phyloP scores from a whole-genome alignment of 164 flowering plant genomes.

The Protea cynaroides region DNA sequence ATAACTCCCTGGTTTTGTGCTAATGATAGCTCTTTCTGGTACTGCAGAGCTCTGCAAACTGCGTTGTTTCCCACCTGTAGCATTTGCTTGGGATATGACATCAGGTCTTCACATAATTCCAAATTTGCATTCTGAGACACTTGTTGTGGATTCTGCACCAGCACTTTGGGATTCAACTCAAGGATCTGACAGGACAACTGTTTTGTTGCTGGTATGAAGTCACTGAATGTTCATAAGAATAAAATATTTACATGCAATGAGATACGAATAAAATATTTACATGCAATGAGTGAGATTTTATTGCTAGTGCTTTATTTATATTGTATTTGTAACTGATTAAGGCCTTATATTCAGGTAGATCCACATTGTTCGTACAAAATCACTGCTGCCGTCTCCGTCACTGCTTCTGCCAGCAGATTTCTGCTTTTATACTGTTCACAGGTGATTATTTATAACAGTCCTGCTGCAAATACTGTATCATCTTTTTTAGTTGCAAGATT shows the following conservation, averaged over 20 bases:
- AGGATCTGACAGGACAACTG: constrained; percentile 62
- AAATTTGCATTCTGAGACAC: constrained; percentile 62
- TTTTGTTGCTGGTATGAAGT: constrained; percentile 63
- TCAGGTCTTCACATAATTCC: constrained; percentile 89
- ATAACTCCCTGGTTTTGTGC: neutral
- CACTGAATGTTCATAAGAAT: neutral
- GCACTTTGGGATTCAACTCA: constrained; percentile 67
- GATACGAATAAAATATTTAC: neutral
- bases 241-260: neutral
- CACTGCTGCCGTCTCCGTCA: constrained; percentile 47
- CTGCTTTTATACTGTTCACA: constrained; percentile 64
- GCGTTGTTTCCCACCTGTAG: constrained; percentile 97
- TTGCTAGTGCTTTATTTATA: too few relatives aligned
- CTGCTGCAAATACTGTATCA: neutral
- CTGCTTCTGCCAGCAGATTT: constrained; percentile 79
- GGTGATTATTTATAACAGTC: constrained; percentile 37
- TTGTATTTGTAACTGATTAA: neutral
- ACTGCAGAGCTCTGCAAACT: constrained; percentile 78
- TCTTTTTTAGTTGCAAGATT: neutral
- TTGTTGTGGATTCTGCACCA: constrained; percentile 85
- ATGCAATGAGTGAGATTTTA: too few relatives aligned
- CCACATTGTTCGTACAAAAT: constrained; percentile 90
- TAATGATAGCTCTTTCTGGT: constrained; percentile 12
- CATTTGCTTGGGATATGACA: constrained; percentile 82
- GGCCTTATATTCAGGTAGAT: constrained; percentile 55